Base-by-base conservation (phyloP, 2,329 filamentous ascomycete species). In the Penicillium sp. region DNA sequence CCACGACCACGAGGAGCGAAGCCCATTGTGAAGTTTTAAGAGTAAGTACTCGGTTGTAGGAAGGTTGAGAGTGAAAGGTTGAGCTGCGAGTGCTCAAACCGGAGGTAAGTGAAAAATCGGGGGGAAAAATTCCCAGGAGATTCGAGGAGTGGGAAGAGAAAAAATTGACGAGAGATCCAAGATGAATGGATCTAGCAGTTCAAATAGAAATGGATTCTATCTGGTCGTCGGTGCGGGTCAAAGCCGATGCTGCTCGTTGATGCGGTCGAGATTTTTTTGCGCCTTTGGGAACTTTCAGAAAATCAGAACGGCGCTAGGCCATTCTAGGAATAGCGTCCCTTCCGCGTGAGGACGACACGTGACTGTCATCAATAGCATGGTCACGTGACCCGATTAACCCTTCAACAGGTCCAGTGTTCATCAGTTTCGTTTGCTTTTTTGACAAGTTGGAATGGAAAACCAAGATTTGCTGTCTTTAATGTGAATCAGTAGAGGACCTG, bases 261-360 rank as follows among this genome's bases (percentile, higher is more conserved):
- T 70, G 64, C 68, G 63, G 68, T 68, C 69, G 69, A 73, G 69
- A 70, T 67, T 72, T 72, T 72, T 71, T 66, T 64, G 67, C 67
- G 67, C 65, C 66, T 69, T 66, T 67, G 62, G 64, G 68, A 69
- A 70, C 68, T 70, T 70, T 71, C 67, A 58, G 70, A 73, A 73
- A 73, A 72, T 71, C 64, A 69, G 64, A 65, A 65, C 43, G 6
- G 49, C 65, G 64, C 72, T 74, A 74, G 56, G n/a, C 58, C 54
- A 1, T 18, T 31, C 50, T 32, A 0, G 2, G 58, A 55, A 48
- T 73, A 73, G 72, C 43, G 48, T 39, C 13, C 50, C 18, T 42
- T 50, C 59, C 64, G 63, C 59, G 60, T 56, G 60, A 54, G 51
- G 36, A 44, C 11, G 4, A 59, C 66, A 67, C 67, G 67, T 71